Evolutionary conservation across 805 yeast species (phyloP), one percentile per base, ranked within the genome.

Genomic region (Diddensiella santjacobensis): DNA sequence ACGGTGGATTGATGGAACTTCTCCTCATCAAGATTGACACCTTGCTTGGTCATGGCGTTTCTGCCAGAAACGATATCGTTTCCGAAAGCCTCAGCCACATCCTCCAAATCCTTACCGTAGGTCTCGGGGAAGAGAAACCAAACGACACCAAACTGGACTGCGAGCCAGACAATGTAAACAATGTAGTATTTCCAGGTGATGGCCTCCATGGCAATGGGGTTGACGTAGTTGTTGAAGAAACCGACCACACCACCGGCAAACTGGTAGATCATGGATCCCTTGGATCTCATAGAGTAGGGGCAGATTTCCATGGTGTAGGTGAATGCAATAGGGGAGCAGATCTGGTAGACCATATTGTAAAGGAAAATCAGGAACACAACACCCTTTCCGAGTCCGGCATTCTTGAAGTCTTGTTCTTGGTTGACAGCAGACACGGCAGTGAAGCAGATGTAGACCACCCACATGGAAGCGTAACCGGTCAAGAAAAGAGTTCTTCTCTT

Each of bases 291-390:
- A 3, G 48, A 23, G 47, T 45, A 57, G 6, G 61, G 57, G 24
- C 55, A 50, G 26, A 57, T 44, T 41, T 57, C 61, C 40, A 47
- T 42, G n/a, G 44, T 22, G 37, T 55, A 57, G 17, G 54, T 43
- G 38, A 48, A 23, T 23, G 43, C 42, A 35, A 48, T 40, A 42
- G 45, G 50, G 8, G 51, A 54, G 44, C 40, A 57, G 24, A 44
- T 44, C 43, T 49, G 52, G 44, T 49, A 49, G 17, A 40, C 45
- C 49, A 49, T 45, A 26, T 49, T 44, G 49, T 49, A 50, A 17
- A 76, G 56, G 70, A 76, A 75, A 47, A 77, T 72, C 74, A 76
- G 72, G 8, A 78, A 77, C 59, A 70, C 65, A 26, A 75, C 78
- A 52, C 74, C 79, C 46, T 67, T 66, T 43, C 72, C 75, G 26